Evolutionary conservation across 441 rosid genomes (phyloP).

Genomic region (Mallotus repandus): DNA sequence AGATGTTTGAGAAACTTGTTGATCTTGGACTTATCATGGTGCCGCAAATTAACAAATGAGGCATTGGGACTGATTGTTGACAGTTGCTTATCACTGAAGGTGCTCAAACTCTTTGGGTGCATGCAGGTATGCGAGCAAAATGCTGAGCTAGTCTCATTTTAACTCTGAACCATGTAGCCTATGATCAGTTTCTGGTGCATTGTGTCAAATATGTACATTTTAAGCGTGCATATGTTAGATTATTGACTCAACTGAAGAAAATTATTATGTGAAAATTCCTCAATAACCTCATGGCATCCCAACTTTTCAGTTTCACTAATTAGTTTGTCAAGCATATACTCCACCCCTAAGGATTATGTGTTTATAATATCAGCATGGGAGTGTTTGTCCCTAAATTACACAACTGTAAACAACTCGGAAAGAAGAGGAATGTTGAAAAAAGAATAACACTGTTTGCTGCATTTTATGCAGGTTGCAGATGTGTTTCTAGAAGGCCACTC

Average conservation of each 20-base stretch:
- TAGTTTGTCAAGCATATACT: too few species aligned
- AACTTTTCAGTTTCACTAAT: too few species aligned
- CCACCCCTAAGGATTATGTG: too few species aligned
- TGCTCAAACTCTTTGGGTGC: slow-evolving; percentile 49
- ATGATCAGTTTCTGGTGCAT: background rate
- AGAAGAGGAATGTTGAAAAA: too few species aligned
- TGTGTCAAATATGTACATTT: slow-evolving; percentile 1
- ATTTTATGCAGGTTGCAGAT: slow-evolving; percentile 35
- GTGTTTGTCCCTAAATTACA: background rate
- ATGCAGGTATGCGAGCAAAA: slow-evolving; percentile 33
- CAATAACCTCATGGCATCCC: background rate
- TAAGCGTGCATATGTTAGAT: background rate
- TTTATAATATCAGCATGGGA: background rate
- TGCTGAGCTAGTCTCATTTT: slow-evolving; percentile 1
- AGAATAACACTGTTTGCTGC: background rate
- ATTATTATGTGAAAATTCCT: background rate
- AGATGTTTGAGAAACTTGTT: slow-evolving; percentile 33
- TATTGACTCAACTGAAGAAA: background rate
- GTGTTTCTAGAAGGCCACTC: slow-evolving; percentile 36
- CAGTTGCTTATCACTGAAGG: slow-evolving; percentile 38
- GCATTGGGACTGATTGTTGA: slow-evolving; percentile 41
- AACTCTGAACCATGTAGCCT: background rate
- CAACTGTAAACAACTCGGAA: background rate
- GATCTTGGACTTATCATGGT: slow-evolving; percentile 54
- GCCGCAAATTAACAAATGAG: slow-evolving; percentile 41